A percentile compares a stretch with the other conserved stretches of the same genome.
phyloP scores from a whole-genome alignment of 768 basidiomycete species.

The Lactarius hatsudake region DNA sequence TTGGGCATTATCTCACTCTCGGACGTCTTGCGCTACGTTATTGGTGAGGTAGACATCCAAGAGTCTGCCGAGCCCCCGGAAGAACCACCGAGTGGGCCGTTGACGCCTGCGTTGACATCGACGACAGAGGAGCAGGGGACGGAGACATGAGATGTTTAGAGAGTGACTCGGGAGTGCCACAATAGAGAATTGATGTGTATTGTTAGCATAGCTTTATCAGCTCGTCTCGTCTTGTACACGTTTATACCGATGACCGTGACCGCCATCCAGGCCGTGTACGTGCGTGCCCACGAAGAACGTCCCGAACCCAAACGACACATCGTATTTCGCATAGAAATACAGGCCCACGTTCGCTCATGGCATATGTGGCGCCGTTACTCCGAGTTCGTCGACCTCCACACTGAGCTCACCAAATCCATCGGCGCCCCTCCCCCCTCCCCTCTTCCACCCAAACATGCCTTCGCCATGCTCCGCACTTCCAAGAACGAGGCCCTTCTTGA shows the following conservation, averaged over 20 bases:
- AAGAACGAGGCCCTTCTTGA: constrained; percentile 64
- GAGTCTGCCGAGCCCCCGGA: constrained; percentile 25
- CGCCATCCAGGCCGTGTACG: constrained; percentile 73
- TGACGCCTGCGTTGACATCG: background rate
- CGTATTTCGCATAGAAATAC: constrained; percentile 80
- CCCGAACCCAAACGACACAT: constrained; percentile 70
- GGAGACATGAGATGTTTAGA: constrained; percentile 10
- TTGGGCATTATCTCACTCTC: constrained; percentile 86
- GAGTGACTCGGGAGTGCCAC: background rate
- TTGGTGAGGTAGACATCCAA: constrained; percentile 41
- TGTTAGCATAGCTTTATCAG: constrained; percentile 16
- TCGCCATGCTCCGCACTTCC: constrained; percentile 61
- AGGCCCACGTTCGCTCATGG: constrained; percentile 90
- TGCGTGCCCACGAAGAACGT: constrained; percentile 68
- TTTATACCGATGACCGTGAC: constrained; percentile 46
- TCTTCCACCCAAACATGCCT: constrained; percentile 84
- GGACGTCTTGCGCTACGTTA: constrained; percentile 83
- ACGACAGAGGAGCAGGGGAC: constrained; percentile 7
- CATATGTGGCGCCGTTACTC: constrained; percentile 93
- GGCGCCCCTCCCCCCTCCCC: constrained; percentile 71
- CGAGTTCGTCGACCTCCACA: constrained; percentile 86
- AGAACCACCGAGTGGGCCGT: constrained; percentile 17
- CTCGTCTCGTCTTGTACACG: background rate
- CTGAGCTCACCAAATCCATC: constrained; percentile 75
- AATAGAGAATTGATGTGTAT: constrained; percentile 16